Evolutionary conservation across 805 yeast species (phyloP), one percentile per base, ranked within the genome.

Genomic region (Candida silvicultrix): DNA sequence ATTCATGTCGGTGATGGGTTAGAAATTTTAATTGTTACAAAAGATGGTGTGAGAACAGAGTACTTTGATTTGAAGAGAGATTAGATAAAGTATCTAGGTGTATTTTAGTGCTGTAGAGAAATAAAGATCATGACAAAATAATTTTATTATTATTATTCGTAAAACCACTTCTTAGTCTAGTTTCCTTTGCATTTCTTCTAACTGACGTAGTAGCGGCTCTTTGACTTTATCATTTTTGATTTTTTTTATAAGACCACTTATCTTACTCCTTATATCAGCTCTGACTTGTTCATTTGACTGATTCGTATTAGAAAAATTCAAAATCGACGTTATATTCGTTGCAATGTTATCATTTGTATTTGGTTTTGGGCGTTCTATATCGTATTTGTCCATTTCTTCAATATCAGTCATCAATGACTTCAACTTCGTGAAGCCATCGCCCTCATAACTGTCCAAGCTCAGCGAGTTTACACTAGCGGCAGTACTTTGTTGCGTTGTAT

Each of bases 1-100:
- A 94, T 94, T 57, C 95, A 90, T 56, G 98, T 94, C 44, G 99
- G 99, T 72, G 99, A 94, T 71, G 95, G 94, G 6, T 75, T 94
- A 52, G 96, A 94, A 67, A 83, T 94, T 42, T 71, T 85, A 53
- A 86, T 94, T 56, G 90, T 92, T 48, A 89, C 97, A 14, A 90
- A 89, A 64, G 96, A 89, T 21, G 99, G 99, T 43, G 87, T 89
- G 42, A 78, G 83, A 69, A 81, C 78, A 38, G 95, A 88, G 64
- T 84, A 79, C 67, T 85, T 70, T 64, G 95, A 95, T 48, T 75
- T 94, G 65, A 89, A 94, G 78, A 82, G 85, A 65, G 98, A 92
- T 73, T 92, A 69, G 55, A 23, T 28, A 4, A 14, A 19, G 16
- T 19, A 43, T 16, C 19, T 25, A 21, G 36, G 28, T 41, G 32